Percentiles rank a stretch among this genome's conserved stretches.
Conservation (phyloP, 768 basidiomycete species). For the Symmetrospora coprosmae region DNA sequence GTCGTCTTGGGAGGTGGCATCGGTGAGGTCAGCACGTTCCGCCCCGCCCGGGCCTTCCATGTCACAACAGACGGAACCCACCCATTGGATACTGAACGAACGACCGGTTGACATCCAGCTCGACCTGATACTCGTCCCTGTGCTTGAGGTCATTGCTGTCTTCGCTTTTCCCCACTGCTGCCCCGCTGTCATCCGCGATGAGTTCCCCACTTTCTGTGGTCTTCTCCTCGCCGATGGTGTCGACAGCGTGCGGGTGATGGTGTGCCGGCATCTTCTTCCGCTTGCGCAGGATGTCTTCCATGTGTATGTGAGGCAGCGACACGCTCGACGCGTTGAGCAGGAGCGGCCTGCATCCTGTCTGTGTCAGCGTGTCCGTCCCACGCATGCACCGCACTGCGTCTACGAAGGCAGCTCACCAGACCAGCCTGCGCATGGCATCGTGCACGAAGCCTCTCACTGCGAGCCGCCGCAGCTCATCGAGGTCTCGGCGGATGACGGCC, state of each 20-base stretch:
- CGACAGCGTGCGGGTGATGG: no score
- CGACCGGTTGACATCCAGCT: conserved; percentile 39
- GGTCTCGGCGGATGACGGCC: conserved; percentile 1
- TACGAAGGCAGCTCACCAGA: neutral
- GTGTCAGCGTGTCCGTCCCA: no score
- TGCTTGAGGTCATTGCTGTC: neutral
- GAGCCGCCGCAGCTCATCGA: conserved; percentile 5
- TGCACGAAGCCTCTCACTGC: conserved; percentile 12
- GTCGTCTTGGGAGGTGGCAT: no score
- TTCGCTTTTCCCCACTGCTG: neutral
- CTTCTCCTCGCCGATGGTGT: no score
- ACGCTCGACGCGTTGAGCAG: conserved; percentile 1
- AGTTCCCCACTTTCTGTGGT: neutral
- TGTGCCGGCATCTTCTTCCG: neutral
- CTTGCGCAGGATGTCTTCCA: conserved; percentile 7
- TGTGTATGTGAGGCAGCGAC: neutral
- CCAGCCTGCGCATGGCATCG: conserved; percentile 20
- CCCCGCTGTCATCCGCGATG: neutral
- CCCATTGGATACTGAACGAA: conserved; percentile 39
- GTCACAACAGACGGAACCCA: conserved; percentile 19
- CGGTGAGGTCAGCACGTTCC: no score
- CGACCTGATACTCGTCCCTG: conserved; percentile 39
- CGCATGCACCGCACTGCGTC: neutral
- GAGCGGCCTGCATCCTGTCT: conserved; percentile 17
- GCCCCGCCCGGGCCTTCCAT: no score